Percentiles rank a stretch among this genome's conserved stretches.
phyloP scores from a whole-genome alignment of 148 eudicot species.

The Amaranthus hypochondriacus region DNA sequence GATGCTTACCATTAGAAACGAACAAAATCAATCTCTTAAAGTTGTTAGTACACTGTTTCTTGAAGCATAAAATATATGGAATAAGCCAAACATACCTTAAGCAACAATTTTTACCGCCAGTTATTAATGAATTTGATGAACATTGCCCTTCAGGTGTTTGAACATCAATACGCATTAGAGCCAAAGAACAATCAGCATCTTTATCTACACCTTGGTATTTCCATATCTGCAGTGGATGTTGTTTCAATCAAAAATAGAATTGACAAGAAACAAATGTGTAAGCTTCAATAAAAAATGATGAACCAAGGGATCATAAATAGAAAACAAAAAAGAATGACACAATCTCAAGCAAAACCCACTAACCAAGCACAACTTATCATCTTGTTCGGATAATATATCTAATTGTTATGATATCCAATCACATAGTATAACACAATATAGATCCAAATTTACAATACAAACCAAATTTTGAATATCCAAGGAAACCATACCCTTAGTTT shows the following conservation, averaged over 20 bases:
- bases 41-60: too few species aligned
- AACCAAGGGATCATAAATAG: neutral
- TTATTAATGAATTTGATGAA: constrained; percentile 45
- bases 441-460: too few species aligned
- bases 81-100: constrained; percentile 39
- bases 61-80: neutral
- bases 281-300: neutral
- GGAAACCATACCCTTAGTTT: too few species aligned
- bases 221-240: constrained; percentile 52
- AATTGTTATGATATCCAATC: too few species aligned
- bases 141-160: constrained; percentile 43
- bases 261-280: neutral
- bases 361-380: neutral
- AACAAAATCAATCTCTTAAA: too few species aligned
- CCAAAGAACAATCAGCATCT: constrained; percentile 46
- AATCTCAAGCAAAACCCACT: neutral
- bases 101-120: constrained; percentile 46
- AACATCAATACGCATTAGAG: constrained; percentile 33
- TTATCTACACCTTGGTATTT: constrained; percentile 48
- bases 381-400: too few species aligned
- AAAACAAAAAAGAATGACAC: neutral
- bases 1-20: too few species aligned
- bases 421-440: too few species aligned
- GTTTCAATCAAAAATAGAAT: constrained; percentile 10
- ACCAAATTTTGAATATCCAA: too few species aligned